Evolutionary conservation across 2,329 filamentous ascomycete genomes (phyloP).

Genomic region (Fusarium virguliforme): DNA sequence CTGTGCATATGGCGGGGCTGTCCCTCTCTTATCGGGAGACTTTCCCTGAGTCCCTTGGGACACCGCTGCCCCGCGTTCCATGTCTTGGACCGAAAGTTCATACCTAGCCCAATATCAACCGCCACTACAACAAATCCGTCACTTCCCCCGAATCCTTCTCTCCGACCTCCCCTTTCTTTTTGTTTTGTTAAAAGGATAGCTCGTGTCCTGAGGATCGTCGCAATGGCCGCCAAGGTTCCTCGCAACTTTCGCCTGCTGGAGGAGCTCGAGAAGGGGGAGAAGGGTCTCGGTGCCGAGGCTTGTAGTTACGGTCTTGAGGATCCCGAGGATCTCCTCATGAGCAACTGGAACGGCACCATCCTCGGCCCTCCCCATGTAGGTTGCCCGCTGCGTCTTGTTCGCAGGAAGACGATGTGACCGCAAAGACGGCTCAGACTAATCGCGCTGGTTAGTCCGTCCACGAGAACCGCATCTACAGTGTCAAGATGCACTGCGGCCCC

Average conservation of each 20-base stretch:
- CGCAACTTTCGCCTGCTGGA: slow-evolving; percentile 97
- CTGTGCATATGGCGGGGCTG: slow-evolving; percentile 36
- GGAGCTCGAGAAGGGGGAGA: slow-evolving; percentile 99
- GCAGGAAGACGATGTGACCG: background rate
- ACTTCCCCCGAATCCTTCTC: slow-evolving; percentile 23
- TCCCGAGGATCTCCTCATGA: slow-evolving; percentile 95
- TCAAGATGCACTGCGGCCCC: slow-evolving; percentile 95
- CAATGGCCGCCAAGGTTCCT: slow-evolving; percentile 76
- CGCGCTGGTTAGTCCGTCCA: slow-evolving; percentile 80
- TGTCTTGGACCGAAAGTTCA: slow-evolving; percentile 40
- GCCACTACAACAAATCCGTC: slow-evolving; percentile 43
- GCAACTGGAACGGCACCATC: slow-evolving; percentile 98
- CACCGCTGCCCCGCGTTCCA: slow-evolving; percentile 39
- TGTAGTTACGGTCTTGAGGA: slow-evolving; percentile 98
- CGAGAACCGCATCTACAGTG: slow-evolving; percentile 98
- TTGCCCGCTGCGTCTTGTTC: no score
- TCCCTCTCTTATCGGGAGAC: slow-evolving; percentile 17
- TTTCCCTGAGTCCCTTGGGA: slow-evolving; percentile 38
- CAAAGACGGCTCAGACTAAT: slow-evolving; percentile 21
- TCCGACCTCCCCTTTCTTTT: slow-evolving; percentile 15
- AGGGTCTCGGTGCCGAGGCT: slow-evolving; percentile 94
- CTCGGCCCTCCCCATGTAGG: slow-evolving; percentile 95
- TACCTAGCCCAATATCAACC: slow-evolving; percentile 37
- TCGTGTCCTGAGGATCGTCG: slow-evolving; percentile 8
- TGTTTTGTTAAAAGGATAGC: background rate